Base-by-base conservation (phyloP, 306 rosid species). In the Glycine tomentella region DNA sequence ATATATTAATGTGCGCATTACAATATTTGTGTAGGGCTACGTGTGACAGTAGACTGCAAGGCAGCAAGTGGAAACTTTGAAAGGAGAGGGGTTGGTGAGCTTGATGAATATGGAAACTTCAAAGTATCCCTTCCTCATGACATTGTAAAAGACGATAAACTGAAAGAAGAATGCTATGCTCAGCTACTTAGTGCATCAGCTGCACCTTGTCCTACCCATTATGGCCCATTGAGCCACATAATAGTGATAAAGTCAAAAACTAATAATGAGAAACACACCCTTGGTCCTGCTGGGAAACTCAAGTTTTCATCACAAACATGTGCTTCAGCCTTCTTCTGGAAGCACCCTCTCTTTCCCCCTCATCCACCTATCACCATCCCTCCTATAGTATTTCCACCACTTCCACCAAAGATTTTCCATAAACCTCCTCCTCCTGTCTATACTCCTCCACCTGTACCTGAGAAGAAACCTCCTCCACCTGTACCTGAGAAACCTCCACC, bases 91-190 rank as follows among this genome's bases (percentile, higher is more conserved):
- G 51, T 15, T 1, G 96, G 95, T 25, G 76, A 83, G 71, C 83
- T 95, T 45, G 90, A 95, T 11, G 80, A 79, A 20, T 86, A 89
- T 69, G 99, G 99, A 4, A 84, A 87, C 63, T 95, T 95, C 89
- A 82, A 79, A 64, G 97, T 92, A 61, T 79, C 85, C 0, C 78
- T 95, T 34, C 95, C 97, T 1, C 42, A 82, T 1, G 93, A 90
- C 84, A 86, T 88, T 36, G 82, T 89, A 5, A 85, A 86, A 79
- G 86, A 84, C 25, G 94, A 82, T 15, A 81, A 89, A 15, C 6
- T 95, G 6, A 89, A 86, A 61, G 97, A 88, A 80, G 93, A 95
- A 25, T 95, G 99, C 45, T 93, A 89, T 87, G 99, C 93, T 64
- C 93, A 90, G 61, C 86, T 95, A 33, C 98, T 89, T 25, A 91